Evolutionary conservation across 2,329 filamentous ascomycete genomes (phyloP), one percentile per base, ranked within the genome.

Genomic region (Beauveria australis): DNA sequence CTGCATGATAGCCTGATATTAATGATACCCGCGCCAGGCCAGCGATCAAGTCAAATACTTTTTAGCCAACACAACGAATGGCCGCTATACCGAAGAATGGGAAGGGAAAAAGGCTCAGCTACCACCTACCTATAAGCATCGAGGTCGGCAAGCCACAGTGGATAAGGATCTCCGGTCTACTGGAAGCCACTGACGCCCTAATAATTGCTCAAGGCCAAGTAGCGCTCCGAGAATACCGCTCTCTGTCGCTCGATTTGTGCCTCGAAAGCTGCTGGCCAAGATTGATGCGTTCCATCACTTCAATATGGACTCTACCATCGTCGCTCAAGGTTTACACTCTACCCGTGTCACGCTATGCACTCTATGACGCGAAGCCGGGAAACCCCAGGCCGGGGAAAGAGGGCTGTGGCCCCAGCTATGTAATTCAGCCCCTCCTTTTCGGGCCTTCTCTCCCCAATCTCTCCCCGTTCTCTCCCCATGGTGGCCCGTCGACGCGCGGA

Each of bases 401-500:
- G n/a, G 3, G 40, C 14, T 47, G 16, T 19, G 7, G 43, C n/a
- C 48, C 22, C 30, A 9, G 16, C 22, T 16, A n/a, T 48, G 22
- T 44, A 48, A 19, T 53, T 37, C n/a, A 40, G 4, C 12, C 49
- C 48, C 41, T 12, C 37, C 49, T 33, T 51, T 60, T 60, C 58
- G 58, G 58, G 49, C 58, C 58, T 53, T 60, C 37, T 60, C 52
- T 60, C 58, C 49, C 58, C 58, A 52, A 14, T 14, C 30, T 33
- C 30, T 33, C 30, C 30, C 30, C 30, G 12, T 53, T 60, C 46
- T 54, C 52, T 60, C 58, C 49, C 57, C 57, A 52, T 47, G 56
- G 28, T 40, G 30, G 19, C 48, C 6, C 49, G 3, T 14, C 49
- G 5, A 26, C n/a, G 24, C 58, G 49, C 41, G 58, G 58, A 60